These are phyloP conservation scores for Debaryomyces singareniensis DNA, from an alignment of 1,139 yeast species.

Conservation along the genomic window DNA sequence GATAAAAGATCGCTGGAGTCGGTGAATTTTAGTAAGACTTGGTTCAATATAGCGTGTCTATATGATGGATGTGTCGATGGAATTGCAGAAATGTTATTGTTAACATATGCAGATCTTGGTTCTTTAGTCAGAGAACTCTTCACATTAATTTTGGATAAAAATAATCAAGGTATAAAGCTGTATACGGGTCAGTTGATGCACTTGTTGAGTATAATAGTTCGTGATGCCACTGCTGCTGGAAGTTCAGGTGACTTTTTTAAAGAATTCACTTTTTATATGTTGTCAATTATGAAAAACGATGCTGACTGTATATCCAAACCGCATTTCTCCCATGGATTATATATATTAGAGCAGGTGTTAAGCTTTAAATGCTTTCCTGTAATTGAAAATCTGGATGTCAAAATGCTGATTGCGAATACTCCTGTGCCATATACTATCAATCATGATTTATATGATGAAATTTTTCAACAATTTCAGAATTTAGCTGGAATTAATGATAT, in stretches of 20 bases:
- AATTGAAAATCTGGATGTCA: constrained; percentile 12
- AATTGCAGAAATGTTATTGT: constrained; percentile 41
- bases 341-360: constrained; percentile 43
- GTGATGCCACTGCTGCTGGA: constrained; percentile 14
- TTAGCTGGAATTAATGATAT: constrained; percentile 34
- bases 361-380: constrained; percentile 39
- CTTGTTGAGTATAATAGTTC: constrained; percentile 42
- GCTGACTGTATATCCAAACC: constrained; percentile 30
- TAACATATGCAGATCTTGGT: constrained; percentile 6
- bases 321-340: constrained; percentile 48
- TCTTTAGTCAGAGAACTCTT: constrained; percentile 5
- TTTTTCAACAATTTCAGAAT: constrained; percentile 39
- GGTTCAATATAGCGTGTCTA: constrained; percentile 42
- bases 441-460: constrained; percentile 17
- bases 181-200: constrained; percentile 30
- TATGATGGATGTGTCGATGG: constrained; percentile 46
- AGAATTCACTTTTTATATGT: constrained; percentile 32
- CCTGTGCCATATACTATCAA: constrained; percentile 16
- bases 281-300: constrained; percentile 20
- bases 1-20: constrained; percentile 23
- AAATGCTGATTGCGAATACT: constrained; percentile 2
- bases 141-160: constrained; percentile 3
- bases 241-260: constrained; percentile 12
- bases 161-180: constrained; percentile 6
- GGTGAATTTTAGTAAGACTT: constrained; percentile 33